phyloP scores from a whole-genome alignment of 257 asterid genomes.

The Striga asiatica region DNA sequence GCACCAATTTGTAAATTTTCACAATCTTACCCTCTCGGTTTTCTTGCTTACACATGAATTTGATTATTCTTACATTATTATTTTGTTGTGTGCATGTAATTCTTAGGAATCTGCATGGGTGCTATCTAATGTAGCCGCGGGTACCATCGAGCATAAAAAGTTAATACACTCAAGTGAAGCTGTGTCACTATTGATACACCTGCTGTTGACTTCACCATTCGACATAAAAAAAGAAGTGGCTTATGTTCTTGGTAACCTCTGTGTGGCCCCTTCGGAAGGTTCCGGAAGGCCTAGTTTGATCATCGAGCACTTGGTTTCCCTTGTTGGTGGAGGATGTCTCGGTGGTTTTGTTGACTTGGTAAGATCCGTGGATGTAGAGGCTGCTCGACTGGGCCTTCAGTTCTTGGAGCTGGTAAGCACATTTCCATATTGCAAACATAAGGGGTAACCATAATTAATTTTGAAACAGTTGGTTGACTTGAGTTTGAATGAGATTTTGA shows the following conservation, averaged over 20 bases:
- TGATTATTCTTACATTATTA: neutral
- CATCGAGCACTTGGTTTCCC: constrained; percentile 71
- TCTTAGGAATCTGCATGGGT: constrained; percentile 94
- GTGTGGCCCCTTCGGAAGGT: constrained; percentile 66
- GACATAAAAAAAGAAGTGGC: constrained; percentile 93
- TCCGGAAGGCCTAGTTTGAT: constrained; percentile 59
- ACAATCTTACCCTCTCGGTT: neutral
- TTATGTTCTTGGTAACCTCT: constrained; percentile 76
- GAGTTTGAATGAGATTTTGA: too few relatives aligned
- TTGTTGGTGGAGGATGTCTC: constrained; percentile 71
- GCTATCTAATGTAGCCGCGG: constrained; percentile 81
- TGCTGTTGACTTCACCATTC: constrained; percentile 67
- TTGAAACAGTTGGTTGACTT: too few relatives aligned
- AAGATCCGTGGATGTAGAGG: constrained; percentile 81
- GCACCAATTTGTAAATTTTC: neutral
- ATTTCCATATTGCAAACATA: neutral
- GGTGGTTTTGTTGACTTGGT: constrained; percentile 71
- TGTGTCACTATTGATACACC: constrained; percentile 36
- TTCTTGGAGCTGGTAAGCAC: constrained; percentile 85
- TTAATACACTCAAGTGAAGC: constrained; percentile 75
- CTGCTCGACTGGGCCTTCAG: constrained; percentile 87
- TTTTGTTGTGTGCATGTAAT: neutral
- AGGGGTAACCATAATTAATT: neutral
- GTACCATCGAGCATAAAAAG: constrained; percentile 69
- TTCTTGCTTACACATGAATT: constrained; percentile 2